phyloP scores from a whole-genome alignment of 2,329 filamentous ascomycete species.

The Aspergillus udagawae region DNA sequence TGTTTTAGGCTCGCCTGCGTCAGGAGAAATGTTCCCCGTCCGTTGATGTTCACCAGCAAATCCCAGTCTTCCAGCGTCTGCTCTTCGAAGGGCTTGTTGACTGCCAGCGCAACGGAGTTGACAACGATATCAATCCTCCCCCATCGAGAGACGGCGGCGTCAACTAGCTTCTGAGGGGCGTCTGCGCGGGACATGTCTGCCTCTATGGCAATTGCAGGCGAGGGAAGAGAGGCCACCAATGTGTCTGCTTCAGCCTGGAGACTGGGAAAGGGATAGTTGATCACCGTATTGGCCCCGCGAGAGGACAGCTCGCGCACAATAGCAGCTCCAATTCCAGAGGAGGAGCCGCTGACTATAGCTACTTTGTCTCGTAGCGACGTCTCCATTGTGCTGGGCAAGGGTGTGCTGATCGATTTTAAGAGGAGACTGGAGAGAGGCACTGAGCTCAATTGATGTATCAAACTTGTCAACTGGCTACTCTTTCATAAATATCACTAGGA shows the following conservation, averaged over 20 bases:
- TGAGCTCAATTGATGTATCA: no score
- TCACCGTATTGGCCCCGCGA: conserved; percentile 45
- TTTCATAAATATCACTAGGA: no score
- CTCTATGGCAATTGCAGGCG: conserved; percentile 35
- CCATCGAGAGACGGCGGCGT: conserved; percentile 33
- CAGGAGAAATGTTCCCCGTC: conserved; percentile 18
- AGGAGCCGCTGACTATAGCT: conserved; percentile 23
- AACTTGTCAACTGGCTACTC: no score
- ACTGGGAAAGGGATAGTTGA: conserved; percentile 45
- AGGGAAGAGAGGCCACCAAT: conserved; percentile 25
- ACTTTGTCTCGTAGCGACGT: conserved; percentile 11
- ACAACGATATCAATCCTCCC: conserved; percentile 37
- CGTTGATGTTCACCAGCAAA: conserved; percentile 18
- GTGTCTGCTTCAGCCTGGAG: conserved; percentile 25
- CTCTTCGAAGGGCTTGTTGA: conserved; percentile 38
- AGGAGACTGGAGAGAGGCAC: no score
- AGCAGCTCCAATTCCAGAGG: conserved; percentile 21
- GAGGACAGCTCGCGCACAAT: conserved; percentile 38
- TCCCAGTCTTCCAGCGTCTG: conserved; percentile 23
- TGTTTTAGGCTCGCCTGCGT: conserved; percentile 33
- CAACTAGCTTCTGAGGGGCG: conserved; percentile 35
- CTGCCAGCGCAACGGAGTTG: conserved; percentile 27
- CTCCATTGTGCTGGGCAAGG: no score
- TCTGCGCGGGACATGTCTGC: conserved; percentile 40
- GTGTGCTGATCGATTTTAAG: no score